A percentile compares a stretch with the other conserved stretches of the same genome.
phyloP scores from a whole-genome alignment of 164 flowering plant genomes.

The Berberis vulgaris region DNA sequence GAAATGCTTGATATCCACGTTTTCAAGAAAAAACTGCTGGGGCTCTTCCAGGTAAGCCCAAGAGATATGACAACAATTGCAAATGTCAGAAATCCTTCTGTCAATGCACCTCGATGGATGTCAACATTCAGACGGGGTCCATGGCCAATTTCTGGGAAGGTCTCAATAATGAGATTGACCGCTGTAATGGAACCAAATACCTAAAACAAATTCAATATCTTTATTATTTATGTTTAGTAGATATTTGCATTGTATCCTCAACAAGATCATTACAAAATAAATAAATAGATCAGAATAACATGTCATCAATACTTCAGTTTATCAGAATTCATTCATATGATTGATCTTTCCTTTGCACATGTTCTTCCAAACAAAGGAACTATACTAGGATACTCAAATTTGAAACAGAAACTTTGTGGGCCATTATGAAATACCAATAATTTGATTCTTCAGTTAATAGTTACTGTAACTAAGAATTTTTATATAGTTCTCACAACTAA shows the following conservation, averaged over 20 bases:
- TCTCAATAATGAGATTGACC: slow-evolving; percentile 43
- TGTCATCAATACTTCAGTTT: too few species aligned
- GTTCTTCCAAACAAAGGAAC: too few species aligned
- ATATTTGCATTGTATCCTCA: not conserved
- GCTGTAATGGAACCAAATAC: slow-evolving; percentile 69
- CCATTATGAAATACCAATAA: too few species aligned
- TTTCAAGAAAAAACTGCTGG: slow-evolving; percentile 64
- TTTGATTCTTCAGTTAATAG: too few species aligned
- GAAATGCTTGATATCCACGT: slow-evolving; percentile 86
- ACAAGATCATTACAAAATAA: not conserved
- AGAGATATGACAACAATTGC: slow-evolving; percentile 50
- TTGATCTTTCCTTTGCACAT: too few species aligned
- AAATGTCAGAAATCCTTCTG: slow-evolving; percentile 80
- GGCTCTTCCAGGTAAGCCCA: slow-evolving; percentile 42
- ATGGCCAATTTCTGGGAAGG: slow-evolving; percentile 59
- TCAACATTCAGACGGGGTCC: slow-evolving; percentile 76
- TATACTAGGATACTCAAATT: too few species aligned
- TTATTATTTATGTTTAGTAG: not conserved
- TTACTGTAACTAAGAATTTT: too few species aligned
- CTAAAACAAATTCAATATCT: slow-evolving; percentile 22
- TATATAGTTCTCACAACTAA: too few species aligned
- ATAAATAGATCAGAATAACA: too few species aligned
- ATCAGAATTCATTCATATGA: too few species aligned
- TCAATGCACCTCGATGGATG: slow-evolving; percentile 72
- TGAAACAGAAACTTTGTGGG: too few species aligned